Evolutionary conservation across 2,329 filamentous ascomycete genomes (phyloP).

Genomic region (Venturia carpophila): DNA sequence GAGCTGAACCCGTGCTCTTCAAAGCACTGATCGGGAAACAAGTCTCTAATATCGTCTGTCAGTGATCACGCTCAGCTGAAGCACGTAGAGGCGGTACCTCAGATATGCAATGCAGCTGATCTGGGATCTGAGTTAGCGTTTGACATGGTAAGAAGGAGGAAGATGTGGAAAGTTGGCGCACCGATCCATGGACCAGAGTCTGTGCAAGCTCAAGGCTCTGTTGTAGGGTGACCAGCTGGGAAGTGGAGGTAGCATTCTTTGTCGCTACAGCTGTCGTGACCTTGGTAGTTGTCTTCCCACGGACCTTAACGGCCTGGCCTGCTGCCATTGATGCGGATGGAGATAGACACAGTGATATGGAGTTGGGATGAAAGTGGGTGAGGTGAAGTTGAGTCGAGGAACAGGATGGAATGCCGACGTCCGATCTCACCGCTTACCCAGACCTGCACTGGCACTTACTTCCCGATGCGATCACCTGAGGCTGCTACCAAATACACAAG

Average conservation of each 20-base stretch:
- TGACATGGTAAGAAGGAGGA: neutral
- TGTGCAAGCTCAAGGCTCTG: conserved; percentile 43
- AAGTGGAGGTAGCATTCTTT: conserved; percentile 19
- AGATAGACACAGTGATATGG: neutral
- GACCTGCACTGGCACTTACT: neutral
- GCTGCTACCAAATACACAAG: too few species aligned
- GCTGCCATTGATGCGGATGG: conserved; percentile 4
- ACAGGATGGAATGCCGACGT: neutral
- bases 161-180: conserved; percentile 25
- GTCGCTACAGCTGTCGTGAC: conserved; percentile 22
- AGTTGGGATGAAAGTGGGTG: neutral
- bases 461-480: neutral
- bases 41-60: conserved; percentile 21
- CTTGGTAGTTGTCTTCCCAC: conserved; percentile 14
- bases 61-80: neutral
- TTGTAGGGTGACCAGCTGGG: conserved; percentile 28
- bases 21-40: conserved; percentile 30
- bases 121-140: conserved; percentile 23
- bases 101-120: conserved; percentile 29
- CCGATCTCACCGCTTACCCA: conserved; percentile 2
- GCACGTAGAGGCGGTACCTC: conserved; percentile 21
- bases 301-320: conserved; percentile 8
- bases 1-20: conserved; percentile 24
- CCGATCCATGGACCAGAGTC: conserved; percentile 41
- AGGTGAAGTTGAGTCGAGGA: neutral